Base-by-base conservation (phyloP, 371 early-diverging fungal genomes). In the Coemansia sp. region DNA sequence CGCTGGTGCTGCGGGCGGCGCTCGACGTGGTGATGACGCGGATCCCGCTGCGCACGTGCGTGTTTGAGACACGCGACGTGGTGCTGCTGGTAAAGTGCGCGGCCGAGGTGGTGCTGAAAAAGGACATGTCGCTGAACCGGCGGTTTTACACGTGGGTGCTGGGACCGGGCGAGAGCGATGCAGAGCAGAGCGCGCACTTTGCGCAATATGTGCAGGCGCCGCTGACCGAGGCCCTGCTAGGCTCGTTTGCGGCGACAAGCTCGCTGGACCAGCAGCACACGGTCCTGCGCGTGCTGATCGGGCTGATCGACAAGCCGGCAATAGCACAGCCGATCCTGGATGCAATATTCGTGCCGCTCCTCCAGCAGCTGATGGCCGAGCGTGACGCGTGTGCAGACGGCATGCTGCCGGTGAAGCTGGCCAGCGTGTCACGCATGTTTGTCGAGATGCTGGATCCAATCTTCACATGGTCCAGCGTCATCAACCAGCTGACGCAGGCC, bases 41-140 rank as follows among this genome's bases (percentile, higher is more conserved):
- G 53, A 88, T 93, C 51, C 86, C 88, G 6, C 68, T 94, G 50
- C 81, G 86, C 12, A 48, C 72, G 26, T 64, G 48, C 4, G 50
- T 50, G 47, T 42, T 69, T 2, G 38, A 33, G n/a, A 6, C 38
- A 5, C 43, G 48, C 20, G 63, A 69, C 30, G 31, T 89, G 57
- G 86, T 90, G 26, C 66, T 87, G 30, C 74, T 96, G 38, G 82
- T 90, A 67, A 77, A 78, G 42, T 78, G 88, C 2, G 93, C 93
- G 0, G 77, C 92, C 1, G 81, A 84, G 2, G 93, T 94, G 31
- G 93, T 95, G 11, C 67, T 94, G 56, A 82, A 91, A 39, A 91
- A 90, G 69, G 97, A 97, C 69, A 95, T 97, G 94, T 94, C 95
- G 2, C 83, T 97, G 30, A 97, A 94, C 62, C 79, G 95, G 50